Evolutionary conservation across 176 grass and related monocot genomes (phyloP).

Genomic region (Rhipidocladum racemiflorum): DNA sequence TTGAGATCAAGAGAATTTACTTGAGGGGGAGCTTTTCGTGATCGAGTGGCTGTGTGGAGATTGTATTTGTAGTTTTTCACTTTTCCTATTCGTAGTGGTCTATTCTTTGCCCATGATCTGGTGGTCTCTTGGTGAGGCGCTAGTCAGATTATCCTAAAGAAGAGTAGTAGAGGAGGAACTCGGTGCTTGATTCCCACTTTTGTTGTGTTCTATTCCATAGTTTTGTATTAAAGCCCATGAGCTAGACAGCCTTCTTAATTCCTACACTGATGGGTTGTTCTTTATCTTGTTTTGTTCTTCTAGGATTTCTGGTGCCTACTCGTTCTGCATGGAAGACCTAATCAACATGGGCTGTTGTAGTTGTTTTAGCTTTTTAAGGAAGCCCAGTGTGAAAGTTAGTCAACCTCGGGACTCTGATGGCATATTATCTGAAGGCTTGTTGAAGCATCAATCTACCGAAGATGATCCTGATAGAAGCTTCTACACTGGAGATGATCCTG

Average conservation of each 20-base stretch:
- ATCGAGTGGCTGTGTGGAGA: background rate
- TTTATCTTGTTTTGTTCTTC: background rate
- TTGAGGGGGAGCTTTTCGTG: background rate
- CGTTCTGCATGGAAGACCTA: slow-evolving; percentile 37
- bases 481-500: slow-evolving; percentile 41
- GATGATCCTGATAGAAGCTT: slow-evolving; percentile 52
- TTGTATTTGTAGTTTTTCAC: background rate
- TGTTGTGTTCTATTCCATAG: background rate
- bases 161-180: background rate
- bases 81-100: background rate
- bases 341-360: slow-evolving; percentile 64
- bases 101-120: background rate
- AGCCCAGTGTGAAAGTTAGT: slow-evolving; percentile 22
- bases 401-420: background rate
- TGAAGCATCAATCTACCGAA: slow-evolving; percentile 41
- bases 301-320: background rate
- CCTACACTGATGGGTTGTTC: background rate
- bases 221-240: background rate
- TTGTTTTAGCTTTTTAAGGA: slow-evolving; percentile 74
- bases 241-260: background rate
- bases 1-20: background rate
- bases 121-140: background rate
- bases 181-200: no score
- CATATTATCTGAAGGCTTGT: slow-evolving; percentile 35
- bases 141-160: background rate